Conservation (phyloP, 768 basidiomycete genomes). For the Suillus americanus region DNA sequence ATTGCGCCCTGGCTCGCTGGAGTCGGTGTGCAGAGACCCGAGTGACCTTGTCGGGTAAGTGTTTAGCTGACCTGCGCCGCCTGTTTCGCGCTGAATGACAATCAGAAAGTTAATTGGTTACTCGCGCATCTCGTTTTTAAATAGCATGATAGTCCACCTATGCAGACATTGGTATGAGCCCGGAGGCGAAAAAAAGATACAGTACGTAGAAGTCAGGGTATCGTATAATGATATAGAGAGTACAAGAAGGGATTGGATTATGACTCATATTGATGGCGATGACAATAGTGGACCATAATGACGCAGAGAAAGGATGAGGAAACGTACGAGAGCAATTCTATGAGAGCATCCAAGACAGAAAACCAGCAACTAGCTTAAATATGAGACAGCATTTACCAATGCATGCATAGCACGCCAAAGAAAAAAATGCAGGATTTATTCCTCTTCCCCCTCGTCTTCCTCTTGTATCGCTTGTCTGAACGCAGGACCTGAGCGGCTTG, state of each 20-base stretch:
- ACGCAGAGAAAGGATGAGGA: constrained; percentile 7
- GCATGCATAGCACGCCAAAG: neutral
- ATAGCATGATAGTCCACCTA: neutral
- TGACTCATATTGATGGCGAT: neutral
- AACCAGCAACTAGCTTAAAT: constrained; percentile 8
- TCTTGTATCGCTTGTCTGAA: constrained; percentile 76
- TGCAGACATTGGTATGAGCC: neutral
- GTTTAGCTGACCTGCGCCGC: too few species aligned
- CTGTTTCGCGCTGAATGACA: too few species aligned
- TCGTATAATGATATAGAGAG: constrained; percentile 20
- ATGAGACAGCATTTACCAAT: constrained; percentile 4
- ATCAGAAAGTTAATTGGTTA: neutral
- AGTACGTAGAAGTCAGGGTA: constrained; percentile 22
- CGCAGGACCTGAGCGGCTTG: constrained; percentile 66
- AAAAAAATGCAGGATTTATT: constrained; percentile 28
- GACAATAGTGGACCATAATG: constrained; percentile 16
- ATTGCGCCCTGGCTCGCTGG: too few species aligned
- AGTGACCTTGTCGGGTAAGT: too few species aligned
- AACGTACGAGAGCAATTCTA: constrained; percentile 10
- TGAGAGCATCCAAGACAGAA: constrained; percentile 15
- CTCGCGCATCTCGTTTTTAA: neutral
- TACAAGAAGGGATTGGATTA: constrained; percentile 10
- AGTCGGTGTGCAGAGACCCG: too few species aligned
- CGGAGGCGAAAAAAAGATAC: neutral
- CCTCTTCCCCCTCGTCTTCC: constrained; percentile 85